Evolutionary conservation across 2,329 filamentous ascomycete species (phyloP), one percentile per base, ranked within the genome.

Genomic region (Alternaria arbusti): DNA sequence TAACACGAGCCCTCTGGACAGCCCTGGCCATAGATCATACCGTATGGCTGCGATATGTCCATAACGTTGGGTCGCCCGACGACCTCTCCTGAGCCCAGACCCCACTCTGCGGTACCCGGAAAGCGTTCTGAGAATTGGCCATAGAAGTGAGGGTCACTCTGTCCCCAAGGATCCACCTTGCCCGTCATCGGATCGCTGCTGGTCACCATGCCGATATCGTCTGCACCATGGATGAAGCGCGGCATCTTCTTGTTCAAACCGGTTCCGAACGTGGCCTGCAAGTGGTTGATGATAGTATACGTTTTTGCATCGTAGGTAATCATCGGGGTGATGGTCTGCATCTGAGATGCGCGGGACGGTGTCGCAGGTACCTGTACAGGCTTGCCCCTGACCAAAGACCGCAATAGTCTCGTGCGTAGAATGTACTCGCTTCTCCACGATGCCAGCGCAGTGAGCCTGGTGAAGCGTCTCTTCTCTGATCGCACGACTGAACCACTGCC

Each of bases 351-450:
- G 22, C 87, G 84, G 20, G 84, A 79, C 11, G 88, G 87, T 59
- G 87, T 77, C 72, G 84, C 80, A 28, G 85, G 77, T 10, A 84
- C 82, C 40, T 90, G 86, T 13, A 82, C 78, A 25, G 95, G 93
- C 76, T 94, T 97, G 54, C 95, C 96, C 63, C 93, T 89, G 50
- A 87, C 87, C 61, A 98, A 84, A 65, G 92, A 96, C 47, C 94
- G 88, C 56, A 98, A 83, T 55, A 98, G 86, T 50, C 93, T 88
- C 2, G 94, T 97, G 50, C 96, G 88, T 60, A 97, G 82, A 51
- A 98, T 91, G 74, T 98, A 99, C 79, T 99, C 96, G 80, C 93
- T 97, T 70, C 95, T 88, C 95, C 96, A 98, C 9, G 94, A 96
- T n/a, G 94, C 91, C 65, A 94, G 82, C 4, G 89, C 86, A 10